Conservation (phyloP, 1,139 yeast species). For the Candida tetrigidarum region DNA sequence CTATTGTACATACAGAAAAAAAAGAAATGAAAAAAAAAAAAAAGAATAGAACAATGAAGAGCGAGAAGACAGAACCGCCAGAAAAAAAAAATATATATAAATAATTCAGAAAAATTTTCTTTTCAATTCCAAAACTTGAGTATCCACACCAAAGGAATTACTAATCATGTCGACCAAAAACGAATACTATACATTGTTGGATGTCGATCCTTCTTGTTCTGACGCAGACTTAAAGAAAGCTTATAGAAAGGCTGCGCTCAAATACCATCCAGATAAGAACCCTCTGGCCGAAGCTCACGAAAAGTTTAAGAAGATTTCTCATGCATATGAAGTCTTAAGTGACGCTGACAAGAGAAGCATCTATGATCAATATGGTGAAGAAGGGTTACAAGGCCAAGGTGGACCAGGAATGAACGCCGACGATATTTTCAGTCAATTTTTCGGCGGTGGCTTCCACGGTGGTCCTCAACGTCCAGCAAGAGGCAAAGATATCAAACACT, state of each 20-base stretch:
- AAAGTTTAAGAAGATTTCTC: conserved; percentile 89
- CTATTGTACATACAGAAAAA: too few species aligned
- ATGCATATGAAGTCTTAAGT: conserved; percentile 86
- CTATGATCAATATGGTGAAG: conserved; percentile 91
- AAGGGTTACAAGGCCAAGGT: conserved; percentile 82
- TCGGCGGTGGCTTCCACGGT: conserved; percentile 68
- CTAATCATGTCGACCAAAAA: conserved; percentile 4
- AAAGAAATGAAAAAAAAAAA: too few species aligned
- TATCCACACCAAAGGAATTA: background rate
- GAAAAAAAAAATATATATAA: background rate
- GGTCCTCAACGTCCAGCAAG: conserved; percentile 85
- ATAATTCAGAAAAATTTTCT: background rate
- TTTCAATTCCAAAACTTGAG: background rate
- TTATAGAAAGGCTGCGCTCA: conserved; percentile 90
- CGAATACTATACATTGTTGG: conserved; percentile 39
- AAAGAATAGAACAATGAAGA: too few species aligned
- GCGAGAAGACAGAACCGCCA: conserved; percentile 2
- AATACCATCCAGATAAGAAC: conserved; percentile 93
- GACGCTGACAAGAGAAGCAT: conserved; percentile 88
- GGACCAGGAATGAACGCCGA: conserved; percentile 82
- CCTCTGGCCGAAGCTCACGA: conserved; percentile 88
- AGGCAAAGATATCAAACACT: conserved; percentile 91
- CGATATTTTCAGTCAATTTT: conserved; percentile 92
- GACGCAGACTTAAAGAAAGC: conserved; percentile 93
- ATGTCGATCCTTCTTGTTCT: conserved; percentile 77